Evolutionary conservation across 108 stramenopile species (phyloP).

Genomic region (Cyclotella atomus): DNA sequence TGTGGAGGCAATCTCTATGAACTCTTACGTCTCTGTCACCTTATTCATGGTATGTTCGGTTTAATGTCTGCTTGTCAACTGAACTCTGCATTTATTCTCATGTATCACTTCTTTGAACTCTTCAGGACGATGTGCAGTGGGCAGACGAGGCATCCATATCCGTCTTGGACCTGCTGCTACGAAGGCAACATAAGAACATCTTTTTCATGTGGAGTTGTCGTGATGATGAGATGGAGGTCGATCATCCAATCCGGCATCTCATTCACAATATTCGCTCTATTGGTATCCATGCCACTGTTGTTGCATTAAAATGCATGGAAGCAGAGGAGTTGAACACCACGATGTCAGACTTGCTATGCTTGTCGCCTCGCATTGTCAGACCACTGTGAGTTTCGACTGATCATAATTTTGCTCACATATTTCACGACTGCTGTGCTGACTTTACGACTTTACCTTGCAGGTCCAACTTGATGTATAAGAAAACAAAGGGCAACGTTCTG

Average conservation of each 20-base stretch:
- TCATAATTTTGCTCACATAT: no score
- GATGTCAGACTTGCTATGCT: constrained; percentile 20
- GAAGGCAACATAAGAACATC: background rate
- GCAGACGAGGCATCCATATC: constrained; percentile 13
- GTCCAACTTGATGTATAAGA: constrained; percentile 16
- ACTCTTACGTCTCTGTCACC: no score
- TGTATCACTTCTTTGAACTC: background rate
- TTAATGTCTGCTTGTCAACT: no score
- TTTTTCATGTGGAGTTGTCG: constrained; percentile 26
- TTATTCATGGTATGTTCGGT: no score
- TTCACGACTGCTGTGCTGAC: no score
- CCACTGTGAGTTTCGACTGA: no score
- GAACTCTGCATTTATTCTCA: background rate
- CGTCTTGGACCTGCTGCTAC: constrained; percentile 15
- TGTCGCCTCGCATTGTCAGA: constrained; percentile 25
- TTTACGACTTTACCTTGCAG: no score
- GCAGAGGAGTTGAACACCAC: constrained; percentile 7
- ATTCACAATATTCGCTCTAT: background rate
- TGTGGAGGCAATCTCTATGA: constrained; percentile 16
- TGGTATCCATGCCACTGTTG: constrained; percentile 2
- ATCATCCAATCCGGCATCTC: constrained; percentile 11
- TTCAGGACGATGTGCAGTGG: constrained; percentile 47
- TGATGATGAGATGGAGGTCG: constrained; percentile 15
- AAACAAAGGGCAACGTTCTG: constrained; percentile 34
- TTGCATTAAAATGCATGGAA: constrained; percentile 9